Conservation (phyloP, 1,284 basidiomycete genomes). For the Golubevia sp. region DNA sequence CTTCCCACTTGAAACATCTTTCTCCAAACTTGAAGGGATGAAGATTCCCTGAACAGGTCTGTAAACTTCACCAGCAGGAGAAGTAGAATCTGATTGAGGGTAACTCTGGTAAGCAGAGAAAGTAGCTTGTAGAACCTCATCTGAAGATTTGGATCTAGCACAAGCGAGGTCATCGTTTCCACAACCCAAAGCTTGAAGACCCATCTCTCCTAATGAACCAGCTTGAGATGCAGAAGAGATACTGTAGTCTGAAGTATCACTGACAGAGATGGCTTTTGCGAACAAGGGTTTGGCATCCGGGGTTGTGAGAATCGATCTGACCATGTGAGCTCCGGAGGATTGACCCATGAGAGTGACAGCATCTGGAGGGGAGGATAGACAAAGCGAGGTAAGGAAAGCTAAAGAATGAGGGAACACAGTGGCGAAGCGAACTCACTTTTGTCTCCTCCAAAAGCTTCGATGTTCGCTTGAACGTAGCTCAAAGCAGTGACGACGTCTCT, state of each 20-base stretch:
- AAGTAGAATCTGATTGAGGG: slow-evolving; percentile 9
- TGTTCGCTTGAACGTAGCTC: slow-evolving; percentile 68
- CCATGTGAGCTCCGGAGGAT: slow-evolving; percentile 79
- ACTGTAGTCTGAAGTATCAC: slow-evolving; percentile 35
- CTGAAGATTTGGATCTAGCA: slow-evolving; percentile 15
- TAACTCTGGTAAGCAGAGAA: slow-evolving; percentile 6
- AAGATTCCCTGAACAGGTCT: slow-evolving; percentile 25
- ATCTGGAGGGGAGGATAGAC: too few species aligned
- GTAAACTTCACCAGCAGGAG: slow-evolving; percentile 28
- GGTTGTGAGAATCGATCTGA: slow-evolving; percentile 66
- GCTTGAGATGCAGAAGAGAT: slow-evolving; percentile 15
- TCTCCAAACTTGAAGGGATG: slow-evolving; percentile 6
- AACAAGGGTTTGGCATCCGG: slow-evolving; percentile 49
- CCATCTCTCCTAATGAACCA: slow-evolving; percentile 18
- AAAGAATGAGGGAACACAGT: too few species aligned
- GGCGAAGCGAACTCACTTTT: too few species aligned
- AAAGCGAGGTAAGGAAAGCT: too few species aligned
- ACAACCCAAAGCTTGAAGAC: slow-evolving; percentile 20
- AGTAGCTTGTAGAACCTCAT: slow-evolving; percentile 20
- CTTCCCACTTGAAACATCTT: too few species aligned
- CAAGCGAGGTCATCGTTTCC: slow-evolving; percentile 17
- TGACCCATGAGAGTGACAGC: slow-evolving; percentile 84
- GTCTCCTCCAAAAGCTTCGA: slow-evolving; percentile 71
- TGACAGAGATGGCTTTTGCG: slow-evolving; percentile 28
- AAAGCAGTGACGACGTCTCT: slow-evolving; percentile 43